Evolutionary conservation across 805 yeast genomes (phyloP), one percentile per base, ranked within the genome.

Genomic region (Suhomyces sp.): DNA sequence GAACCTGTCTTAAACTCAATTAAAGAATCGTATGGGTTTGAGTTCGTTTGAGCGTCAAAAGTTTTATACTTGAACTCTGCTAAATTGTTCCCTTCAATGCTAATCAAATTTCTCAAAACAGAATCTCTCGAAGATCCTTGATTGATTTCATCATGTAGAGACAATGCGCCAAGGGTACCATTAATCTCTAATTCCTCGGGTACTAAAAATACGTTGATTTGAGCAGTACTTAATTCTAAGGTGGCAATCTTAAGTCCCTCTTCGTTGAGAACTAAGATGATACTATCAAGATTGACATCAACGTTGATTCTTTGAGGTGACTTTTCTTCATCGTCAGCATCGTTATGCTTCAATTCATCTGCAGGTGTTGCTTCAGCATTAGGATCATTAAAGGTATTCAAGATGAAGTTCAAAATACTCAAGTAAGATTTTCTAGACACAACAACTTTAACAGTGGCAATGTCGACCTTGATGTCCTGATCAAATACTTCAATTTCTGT

Each of bases 321-420:
- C 11, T 72, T 68, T 9, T 72, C 78, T 16, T 60, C 65, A 41
- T 74, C 76, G 23, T 71, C 63, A n/a, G 70, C 76, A 43, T 74
- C 74, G 48, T 82, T 82, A 48, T 83, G 90, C 36, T 81, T 77
- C 39, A 83, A 65, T 19, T 69, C 78, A 61, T 82, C 90, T 0
- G 88, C 82, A 1, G 87, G 85, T 1, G 79, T 64, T 27, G 77
- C 59, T 5, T 76, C 76, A 1, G 83, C 81, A 42, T 77, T 73
- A 0, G 95, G 95, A 57, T 82, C 82, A 0, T 96, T 83, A 55
- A 93, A 93, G 0, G 98, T 93, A 28, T 88, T 84, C 50, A 90
- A 65, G 2, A 84, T 69, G 55, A 82, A 93, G 55, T 88, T 91
- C 44, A 91, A 60, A 10, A 93, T 63, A 1, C 95, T 83, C 42